Evolutionary conservation across 179 eudicot genomes (phyloP), one percentile per base, ranked within the genome.

Genomic region (Drosera spatulata): DNA sequence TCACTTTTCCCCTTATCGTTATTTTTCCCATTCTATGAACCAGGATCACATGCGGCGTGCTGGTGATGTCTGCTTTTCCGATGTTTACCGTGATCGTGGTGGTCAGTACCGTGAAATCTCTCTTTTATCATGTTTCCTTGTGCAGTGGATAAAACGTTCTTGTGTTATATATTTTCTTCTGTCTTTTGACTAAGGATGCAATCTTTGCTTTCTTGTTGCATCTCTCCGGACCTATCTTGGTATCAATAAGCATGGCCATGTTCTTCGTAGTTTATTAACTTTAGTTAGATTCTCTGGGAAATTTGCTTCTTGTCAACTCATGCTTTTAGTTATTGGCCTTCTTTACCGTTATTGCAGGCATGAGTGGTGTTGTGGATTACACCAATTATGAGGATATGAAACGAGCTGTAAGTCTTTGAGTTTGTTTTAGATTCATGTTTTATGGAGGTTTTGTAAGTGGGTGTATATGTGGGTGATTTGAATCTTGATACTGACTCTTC

Each of bases 21-120:
- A n/a, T n/a, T n/a, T n/a, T n/a, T n/a, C n/a, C n/a, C n/a, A n/a
- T n/a, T n/a, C n/a, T n/a, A n/a, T n/a, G n/a, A n/a, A 61, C 13
- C 56, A 91, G 97, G 97, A 91, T 80, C 97, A 91, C 75, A 91
- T 91, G 97, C 82, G 97, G 39, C 68, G 77, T 69, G 97, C 94
- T 61, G 97, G 97, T 39, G 97, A 91, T 70, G 97, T 91, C 60
- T 85, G 86, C 58, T 91, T 88, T 66, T 81, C 97, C 66, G 86
- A 91, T 72, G 96, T 91, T 38, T 91, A 67, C 71, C 96, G 94
- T 41, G 94, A 87, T 55, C 78, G 84, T 70, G 85, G 86, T 75
- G 96, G 96, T 88, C 68, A 79, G 85, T 56, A 63, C 12, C 10
- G 11, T 46, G 22, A 47, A 56, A 54, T 44, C 15, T 13, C 49